A percentile compares a stretch with the other conserved stretches of the same genome.
These are phyloP conservation scores for Cystobasidium tubakii DNA, from an alignment of 768 basidiomycete genomes.

Conservation along the genomic window DNA sequence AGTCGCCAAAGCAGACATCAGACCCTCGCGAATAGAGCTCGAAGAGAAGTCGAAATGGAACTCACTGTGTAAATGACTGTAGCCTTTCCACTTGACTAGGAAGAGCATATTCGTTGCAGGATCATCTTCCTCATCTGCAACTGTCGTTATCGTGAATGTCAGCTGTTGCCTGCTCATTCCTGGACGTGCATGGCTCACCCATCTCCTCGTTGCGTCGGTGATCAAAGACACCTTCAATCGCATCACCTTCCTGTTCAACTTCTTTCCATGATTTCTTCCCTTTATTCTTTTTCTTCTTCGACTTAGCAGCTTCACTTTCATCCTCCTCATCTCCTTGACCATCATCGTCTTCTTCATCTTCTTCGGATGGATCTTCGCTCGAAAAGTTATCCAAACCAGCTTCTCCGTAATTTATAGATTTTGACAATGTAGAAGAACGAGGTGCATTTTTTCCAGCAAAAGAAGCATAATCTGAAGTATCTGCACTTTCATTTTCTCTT, in stretches of 20 bases:
- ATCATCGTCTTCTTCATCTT: constrained; percentile 42
- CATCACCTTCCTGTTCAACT: constrained; percentile 52
- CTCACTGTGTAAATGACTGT: constrained; percentile 75
- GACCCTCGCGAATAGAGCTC: not conserved
- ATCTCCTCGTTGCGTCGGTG: constrained; percentile 79
- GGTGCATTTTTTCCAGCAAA: constrained; percentile 29
- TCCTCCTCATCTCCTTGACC: constrained; percentile 14
- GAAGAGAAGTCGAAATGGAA: not conserved
- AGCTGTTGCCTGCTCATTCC: constrained; percentile 53
- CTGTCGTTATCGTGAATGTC: not conserved
- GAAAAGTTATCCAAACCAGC: constrained; percentile 35
- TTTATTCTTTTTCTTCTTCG: constrained; percentile 17
- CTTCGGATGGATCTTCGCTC: constrained; percentile 43
- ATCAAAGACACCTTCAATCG: constrained; percentile 83
- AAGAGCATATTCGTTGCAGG: constrained; percentile 54
- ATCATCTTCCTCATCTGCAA: constrained; percentile 35
- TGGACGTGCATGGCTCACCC: constrained; percentile 58
- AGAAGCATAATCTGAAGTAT: constrained; percentile 30
- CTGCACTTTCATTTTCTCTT: not conserved
- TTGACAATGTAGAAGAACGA: not conserved
- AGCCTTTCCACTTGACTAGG: constrained; percentile 99
- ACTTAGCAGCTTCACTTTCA: not conserved
- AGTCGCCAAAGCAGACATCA: not conserved
- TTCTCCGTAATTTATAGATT: constrained; percentile 29
- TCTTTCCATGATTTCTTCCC: constrained; percentile 17